Percentiles rank a stretch among this genome's conserved stretches.
These are phyloP conservation scores for Strobilomyces dryophilus DNA, from an alignment of 768 basidiomycete species.

Conservation along the genomic window DNA sequence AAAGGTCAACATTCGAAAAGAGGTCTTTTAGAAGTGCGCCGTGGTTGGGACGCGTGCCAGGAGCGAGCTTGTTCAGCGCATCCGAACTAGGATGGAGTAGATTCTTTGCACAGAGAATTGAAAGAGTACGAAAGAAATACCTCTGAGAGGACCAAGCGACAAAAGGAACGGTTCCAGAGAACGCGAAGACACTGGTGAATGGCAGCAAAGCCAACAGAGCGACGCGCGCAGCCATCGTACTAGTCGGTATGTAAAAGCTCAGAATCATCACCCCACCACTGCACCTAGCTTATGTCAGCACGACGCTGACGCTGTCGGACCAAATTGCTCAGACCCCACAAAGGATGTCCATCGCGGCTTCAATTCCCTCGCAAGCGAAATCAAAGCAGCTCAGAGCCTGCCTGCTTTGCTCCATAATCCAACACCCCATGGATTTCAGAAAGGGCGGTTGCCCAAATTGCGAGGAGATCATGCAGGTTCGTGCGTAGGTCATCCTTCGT, in stretches of 20 bases:
- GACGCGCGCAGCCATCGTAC: constrained; percentile 44
- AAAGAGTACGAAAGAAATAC: constrained; percentile 31
- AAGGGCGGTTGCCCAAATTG: constrained; percentile 94
- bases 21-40: constrained; percentile 42
- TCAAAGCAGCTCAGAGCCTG: constrained; percentile 85
- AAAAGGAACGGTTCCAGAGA: constrained; percentile 59
- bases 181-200: constrained; percentile 43
- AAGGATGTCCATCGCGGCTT: constrained; percentile 26
- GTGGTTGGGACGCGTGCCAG: constrained; percentile 27
- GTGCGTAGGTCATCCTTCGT: constrained; percentile 15
- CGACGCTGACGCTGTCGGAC: no score
- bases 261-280: neutral
- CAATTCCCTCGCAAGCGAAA: constrained; percentile 56
- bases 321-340: neutral
- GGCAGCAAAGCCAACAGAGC: constrained; percentile 44
- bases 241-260: constrained; percentile 13
- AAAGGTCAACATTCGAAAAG: constrained; percentile 44
- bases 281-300: neutral
- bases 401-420: constrained; percentile 89
- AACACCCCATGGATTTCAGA: constrained; percentile 77
- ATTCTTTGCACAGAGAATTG: neutral
- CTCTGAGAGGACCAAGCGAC: constrained; percentile 68
- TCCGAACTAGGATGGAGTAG: constrained; percentile 38
- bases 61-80: constrained; percentile 41
- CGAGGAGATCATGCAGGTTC: constrained; percentile 89